These are phyloP conservation scores for Fusarium foetens DNA, from an alignment of 2,329 filamentous ascomycete genomes.

Conservation along the genomic window DNA sequence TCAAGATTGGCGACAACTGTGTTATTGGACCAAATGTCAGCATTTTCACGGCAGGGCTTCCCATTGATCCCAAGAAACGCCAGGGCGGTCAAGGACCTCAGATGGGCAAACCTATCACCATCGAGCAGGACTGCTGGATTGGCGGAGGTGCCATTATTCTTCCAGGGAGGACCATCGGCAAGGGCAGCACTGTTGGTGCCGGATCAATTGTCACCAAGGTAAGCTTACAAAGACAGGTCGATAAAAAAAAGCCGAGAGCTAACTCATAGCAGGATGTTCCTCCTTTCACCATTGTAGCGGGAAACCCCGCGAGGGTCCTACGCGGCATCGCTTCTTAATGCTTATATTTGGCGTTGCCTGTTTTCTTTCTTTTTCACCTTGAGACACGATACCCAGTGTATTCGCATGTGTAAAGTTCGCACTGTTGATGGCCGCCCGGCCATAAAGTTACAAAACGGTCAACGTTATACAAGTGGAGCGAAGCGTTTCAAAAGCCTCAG, in stretches of 20 bases:
- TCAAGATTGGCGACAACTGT: conserved; percentile 81
- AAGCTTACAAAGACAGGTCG: conserved; percentile 38
- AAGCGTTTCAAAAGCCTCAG: conserved; percentile 35
- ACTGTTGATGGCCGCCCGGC: not conserved
- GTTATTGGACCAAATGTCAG: conserved; percentile 87
- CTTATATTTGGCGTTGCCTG: conserved; percentile 17
- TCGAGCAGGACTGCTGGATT: conserved; percentile 88
- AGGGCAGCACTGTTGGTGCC: conserved; percentile 81
- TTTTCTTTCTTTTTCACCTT: conserved; percentile 26
- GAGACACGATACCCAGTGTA: conserved; percentile 48
- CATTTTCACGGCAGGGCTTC: conserved; percentile 80
- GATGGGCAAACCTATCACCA: conserved; percentile 75
- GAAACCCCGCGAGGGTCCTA: conserved; percentile 73
- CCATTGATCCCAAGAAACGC: conserved; percentile 76
- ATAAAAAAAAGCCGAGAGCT: conserved; percentile 13
- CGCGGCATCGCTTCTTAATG: conserved; percentile 51
- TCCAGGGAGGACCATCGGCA: conserved; percentile 82
- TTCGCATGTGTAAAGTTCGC: conserved; percentile 38
- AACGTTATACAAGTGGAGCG: conserved; percentile 21
- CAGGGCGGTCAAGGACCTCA: conserved; percentile 79
- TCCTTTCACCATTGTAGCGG: conserved; percentile 74
- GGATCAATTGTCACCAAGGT: conserved; percentile 86
- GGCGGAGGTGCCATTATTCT: conserved; percentile 81
- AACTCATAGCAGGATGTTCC: conserved; percentile 64
- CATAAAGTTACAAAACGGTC: conserved; percentile 3